Evolutionary conservation across 768 basidiomycete genomes (phyloP).

Genomic region (Tylopilus subfusipes): DNA sequence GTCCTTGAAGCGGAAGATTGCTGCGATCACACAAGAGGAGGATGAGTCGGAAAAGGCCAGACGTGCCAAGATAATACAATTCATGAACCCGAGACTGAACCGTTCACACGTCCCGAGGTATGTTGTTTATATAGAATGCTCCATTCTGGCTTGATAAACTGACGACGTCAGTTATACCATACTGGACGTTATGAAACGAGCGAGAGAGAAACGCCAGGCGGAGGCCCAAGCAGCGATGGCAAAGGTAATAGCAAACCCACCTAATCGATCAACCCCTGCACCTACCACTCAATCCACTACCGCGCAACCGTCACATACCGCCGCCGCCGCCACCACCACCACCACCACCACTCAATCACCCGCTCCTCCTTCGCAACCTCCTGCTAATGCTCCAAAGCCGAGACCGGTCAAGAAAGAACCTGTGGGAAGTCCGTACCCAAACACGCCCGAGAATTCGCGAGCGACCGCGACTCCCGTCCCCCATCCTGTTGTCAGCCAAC

Average conservation of each 20-base stretch:
- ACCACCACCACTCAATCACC: slow-evolving; percentile 30
- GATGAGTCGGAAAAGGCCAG: slow-evolving; percentile 74
- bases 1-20: slow-evolving; percentile 75
- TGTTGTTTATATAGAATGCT: slow-evolving; percentile 9
- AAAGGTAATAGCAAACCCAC: slow-evolving; percentile 29
- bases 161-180: slow-evolving; percentile 47
- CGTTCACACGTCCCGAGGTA: slow-evolving; percentile 49
- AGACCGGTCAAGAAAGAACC: slow-evolving; percentile 30
- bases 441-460: slow-evolving; percentile 28
- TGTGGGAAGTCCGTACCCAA: slow-evolving; percentile 24
- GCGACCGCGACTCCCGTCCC: slow-evolving; percentile 32
- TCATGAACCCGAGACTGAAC: slow-evolving; percentile 64
- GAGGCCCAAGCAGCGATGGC: slow-evolving; percentile 22
- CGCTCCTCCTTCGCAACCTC: slow-evolving; percentile 29
- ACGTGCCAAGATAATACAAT: slow-evolving; percentile 70
- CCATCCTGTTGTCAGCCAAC: slow-evolving; percentile 33
- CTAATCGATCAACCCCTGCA: slow-evolving; percentile 27
- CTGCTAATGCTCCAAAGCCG: slow-evolving; percentile 21
- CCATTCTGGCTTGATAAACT: slow-evolving; percentile 1
- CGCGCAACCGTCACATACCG: slow-evolving; percentile 33
- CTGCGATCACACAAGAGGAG: slow-evolving; percentile 66
- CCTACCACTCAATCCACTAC: slow-evolving; percentile 34
- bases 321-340: slow-evolving; percentile 30
- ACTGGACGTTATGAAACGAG: slow-evolving; percentile 46
- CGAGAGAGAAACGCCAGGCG: slow-evolving; percentile 27